These are phyloP conservation scores for Dionaea muscipula DNA, from an alignment of 179 eudicot species.

Conservation along the genomic window DNA sequence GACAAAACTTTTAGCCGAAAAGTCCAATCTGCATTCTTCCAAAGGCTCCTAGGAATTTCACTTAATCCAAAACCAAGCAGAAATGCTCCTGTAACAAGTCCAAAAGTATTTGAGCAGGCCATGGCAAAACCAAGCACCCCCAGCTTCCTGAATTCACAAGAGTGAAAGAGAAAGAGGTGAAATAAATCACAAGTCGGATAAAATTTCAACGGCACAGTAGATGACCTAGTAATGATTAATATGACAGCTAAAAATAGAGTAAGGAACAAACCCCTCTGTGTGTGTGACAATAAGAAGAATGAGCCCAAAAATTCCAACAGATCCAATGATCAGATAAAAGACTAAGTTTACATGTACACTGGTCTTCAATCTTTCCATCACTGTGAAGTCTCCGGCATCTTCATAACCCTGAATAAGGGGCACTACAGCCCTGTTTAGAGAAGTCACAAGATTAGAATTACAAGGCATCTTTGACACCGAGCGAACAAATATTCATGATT, in stretches of 20 bases:
- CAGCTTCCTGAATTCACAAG: constrained; percentile 39
- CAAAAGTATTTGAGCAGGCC: constrained; percentile 98
- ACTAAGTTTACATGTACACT: constrained; percentile 70
- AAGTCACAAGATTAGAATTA: constrained; percentile 29
- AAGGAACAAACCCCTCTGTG: constrained; percentile 34
- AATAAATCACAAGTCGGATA: constrained; percentile 1
- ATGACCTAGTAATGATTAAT: neutral
- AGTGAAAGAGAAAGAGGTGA: neutral
- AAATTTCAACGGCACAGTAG: too few species aligned
- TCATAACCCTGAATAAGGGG: constrained; percentile 92
- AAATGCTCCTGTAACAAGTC: constrained; percentile 95
- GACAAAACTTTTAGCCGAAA: constrained; percentile 70
- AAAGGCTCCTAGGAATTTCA: constrained; percentile 84
- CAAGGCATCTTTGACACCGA: constrained; percentile 25
- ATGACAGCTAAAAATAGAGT: neutral
- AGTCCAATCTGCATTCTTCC: constrained; percentile 96
- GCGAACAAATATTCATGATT: neutral
- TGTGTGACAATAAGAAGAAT: constrained; percentile 53
- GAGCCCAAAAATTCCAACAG: constrained; percentile 67
- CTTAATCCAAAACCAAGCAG: constrained; percentile 96
- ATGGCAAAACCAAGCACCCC: constrained; percentile 71
- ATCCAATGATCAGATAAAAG: constrained; percentile 65
- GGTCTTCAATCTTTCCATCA: constrained; percentile 67
- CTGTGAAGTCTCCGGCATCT: constrained; percentile 88
- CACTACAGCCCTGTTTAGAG: constrained; percentile 75